Conservation (phyloP, 441 rosid species). For the Adansonia gregorii region DNA sequence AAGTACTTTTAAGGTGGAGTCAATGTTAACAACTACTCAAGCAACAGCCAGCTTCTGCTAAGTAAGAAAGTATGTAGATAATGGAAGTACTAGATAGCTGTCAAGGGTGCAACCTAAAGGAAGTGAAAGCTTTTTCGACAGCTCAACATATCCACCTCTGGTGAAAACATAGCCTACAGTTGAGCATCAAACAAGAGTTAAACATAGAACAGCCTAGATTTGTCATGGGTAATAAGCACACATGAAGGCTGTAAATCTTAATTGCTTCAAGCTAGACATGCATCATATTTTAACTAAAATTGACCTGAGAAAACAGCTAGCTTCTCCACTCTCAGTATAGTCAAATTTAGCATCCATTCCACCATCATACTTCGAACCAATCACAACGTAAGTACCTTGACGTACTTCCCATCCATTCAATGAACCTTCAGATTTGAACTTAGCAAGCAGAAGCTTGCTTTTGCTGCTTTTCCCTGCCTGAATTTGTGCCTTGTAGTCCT, state of each 20-base stretch:
- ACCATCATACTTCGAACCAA: conserved; percentile 82
- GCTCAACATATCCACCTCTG: conserved; percentile 92
- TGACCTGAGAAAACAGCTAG: conserved; percentile 91
- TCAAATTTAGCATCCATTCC: conserved; percentile 96
- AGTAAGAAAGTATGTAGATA: conserved; percentile 9
- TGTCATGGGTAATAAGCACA: not conserved
- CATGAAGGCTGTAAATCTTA: not conserved
- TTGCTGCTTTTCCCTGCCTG: conserved; percentile 94
- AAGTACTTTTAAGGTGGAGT: conserved; percentile 27
- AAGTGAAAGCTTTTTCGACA: conserved; percentile 78
- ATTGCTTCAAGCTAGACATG: not conserved
- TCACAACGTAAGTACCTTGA: conserved; percentile 81
- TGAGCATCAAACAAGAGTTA: conserved; percentile 33
- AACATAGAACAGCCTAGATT: not conserved
- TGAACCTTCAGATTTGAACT: conserved; percentile 71
- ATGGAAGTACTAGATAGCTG: conserved; percentile 53
- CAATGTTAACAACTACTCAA: conserved; percentile 7
- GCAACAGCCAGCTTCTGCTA: conserved; percentile 18
- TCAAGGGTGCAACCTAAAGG: conserved; percentile 89
- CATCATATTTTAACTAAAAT: not conserved
- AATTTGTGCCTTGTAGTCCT: conserved; percentile 92
- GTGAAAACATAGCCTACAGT: conserved; percentile 80
- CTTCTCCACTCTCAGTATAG: conserved; percentile 75
- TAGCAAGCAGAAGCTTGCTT: conserved; percentile 87
- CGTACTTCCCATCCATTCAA: conserved; percentile 86